Base-by-base conservation (phyloP, 352 stramenopile species). In the Globisporangium nagaii region DNA sequence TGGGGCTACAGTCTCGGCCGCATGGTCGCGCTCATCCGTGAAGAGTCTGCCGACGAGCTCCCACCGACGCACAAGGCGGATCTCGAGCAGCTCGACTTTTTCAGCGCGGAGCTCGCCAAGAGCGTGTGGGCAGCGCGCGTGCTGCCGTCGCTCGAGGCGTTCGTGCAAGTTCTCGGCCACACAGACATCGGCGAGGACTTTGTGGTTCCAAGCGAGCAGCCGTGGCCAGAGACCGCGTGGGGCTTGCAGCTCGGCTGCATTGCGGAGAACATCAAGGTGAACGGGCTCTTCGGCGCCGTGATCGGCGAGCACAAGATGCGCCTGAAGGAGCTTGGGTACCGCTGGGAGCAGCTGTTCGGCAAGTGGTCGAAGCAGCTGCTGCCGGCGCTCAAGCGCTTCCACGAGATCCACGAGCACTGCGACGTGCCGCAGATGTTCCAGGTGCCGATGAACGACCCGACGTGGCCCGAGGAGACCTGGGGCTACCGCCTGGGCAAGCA, bases 351-450 rank as follows among this genome's bases (percentile, higher is more conserved):
- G 24, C 74, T 86, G n/a, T 84, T 79, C 43, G 70, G 73, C 15
- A 79, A 77, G 25, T 86, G 75, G 74, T 59, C 64, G 1, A 77
- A 75, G 56, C 62, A 76, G 24, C 48, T 87, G 19, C 37, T 90
- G 25, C 69, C 70, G 36, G 86, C 85, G 11, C 71, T 98, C 31
- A 40, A 78, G 25, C 67, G 50, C 1, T 98, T 96, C 73, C 76
- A 81, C 43, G 51, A 83, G 41, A 47, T 95, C 20, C 88, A 90
- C 48, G 89, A 86, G 22, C 86, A 98, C 65, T 79, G 91, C 45
- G 63, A 89, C 31, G 88, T 98, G 6, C 87, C 92, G 24, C 76
- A 92, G 46, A 79, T 83, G 20, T 98, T 97, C 68, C 79, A 86
- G 15, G 86, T 98, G 1, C 90, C 93, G 1, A 56, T 66, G 27